Evolutionary conservation across 345 rosid genomes (phyloP).

Genomic region (Litchi chinensis): DNA sequence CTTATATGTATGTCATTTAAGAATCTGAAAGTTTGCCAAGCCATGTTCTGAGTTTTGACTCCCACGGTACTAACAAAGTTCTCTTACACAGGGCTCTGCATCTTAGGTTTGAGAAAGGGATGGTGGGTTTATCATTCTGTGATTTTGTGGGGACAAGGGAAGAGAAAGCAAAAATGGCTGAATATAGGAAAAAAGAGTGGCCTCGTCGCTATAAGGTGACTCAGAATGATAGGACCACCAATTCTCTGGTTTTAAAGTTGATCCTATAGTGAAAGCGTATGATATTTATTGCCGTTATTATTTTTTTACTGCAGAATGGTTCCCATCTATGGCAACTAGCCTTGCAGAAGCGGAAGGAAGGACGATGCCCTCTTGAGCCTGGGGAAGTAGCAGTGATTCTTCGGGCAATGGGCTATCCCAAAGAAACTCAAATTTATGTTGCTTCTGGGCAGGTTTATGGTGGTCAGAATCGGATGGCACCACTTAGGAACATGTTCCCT

Average conservation of each 20-base stretch:
- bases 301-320: conserved; percentile 72
- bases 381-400: conserved; percentile 98
- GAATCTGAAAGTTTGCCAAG: conserved; percentile 23
- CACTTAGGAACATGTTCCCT: conserved; percentile 96
- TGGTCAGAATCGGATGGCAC: conserved; percentile 99
- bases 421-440: conserved; percentile 97
- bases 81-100: conserved; percentile 87
- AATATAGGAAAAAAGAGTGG: conserved; percentile 96
- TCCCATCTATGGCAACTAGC: conserved; percentile 97
- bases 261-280: conserved; percentile 10
- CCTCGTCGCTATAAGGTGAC: conserved; percentile 96
- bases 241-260: conserved; percentile 18
- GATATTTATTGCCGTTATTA: conserved; percentile 17
- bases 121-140: conserved; percentile 97
- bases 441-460: conserved; percentile 99
- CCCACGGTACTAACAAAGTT: conserved; percentile 12
- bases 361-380: conserved; percentile 99
- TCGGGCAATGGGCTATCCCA: conserved; percentile 98
- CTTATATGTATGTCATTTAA: conserved; percentile 70
- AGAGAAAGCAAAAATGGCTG: conserved; percentile 95
- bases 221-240: not conserved
- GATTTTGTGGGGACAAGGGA: conserved; percentile 99
- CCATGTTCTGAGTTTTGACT: conserved; percentile 15
- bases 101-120: conserved; percentile 99
- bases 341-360: conserved; percentile 96